Evolutionary conservation across 192 early-diverging fungal genomes (phyloP).

Genomic region (Pilaira anomala): DNA sequence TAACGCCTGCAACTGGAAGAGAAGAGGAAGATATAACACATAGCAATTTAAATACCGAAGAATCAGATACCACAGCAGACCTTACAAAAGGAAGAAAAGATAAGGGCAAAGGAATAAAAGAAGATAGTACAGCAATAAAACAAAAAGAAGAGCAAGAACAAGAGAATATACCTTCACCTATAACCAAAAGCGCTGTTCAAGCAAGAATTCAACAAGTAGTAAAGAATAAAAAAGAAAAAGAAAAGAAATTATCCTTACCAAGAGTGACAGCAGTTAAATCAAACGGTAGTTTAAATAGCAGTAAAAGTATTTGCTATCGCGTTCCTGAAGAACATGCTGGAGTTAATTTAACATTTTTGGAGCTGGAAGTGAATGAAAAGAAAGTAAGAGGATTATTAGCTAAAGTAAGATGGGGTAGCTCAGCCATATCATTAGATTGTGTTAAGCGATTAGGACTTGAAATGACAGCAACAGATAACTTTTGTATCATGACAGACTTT

Average conservation of each 20-base stretch:
- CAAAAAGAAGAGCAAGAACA: too few relatives aligned
- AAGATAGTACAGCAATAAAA: neutral
- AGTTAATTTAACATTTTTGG: slow-evolving; percentile 15
- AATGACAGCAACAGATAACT: neutral
- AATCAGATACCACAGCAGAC: neutral
- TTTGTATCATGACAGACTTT: neutral
- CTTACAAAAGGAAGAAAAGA: neutral
- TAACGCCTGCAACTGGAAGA: too few relatives aligned
- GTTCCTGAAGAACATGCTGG: slow-evolving; percentile 6
- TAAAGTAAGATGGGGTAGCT: slow-evolving; percentile 5
- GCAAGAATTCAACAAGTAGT: neutral
- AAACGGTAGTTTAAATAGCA: neutral
- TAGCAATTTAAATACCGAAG: neutral
- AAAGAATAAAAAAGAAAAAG: neutral
- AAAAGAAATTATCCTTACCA: neutral
- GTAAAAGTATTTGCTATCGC: slow-evolving; percentile 1
- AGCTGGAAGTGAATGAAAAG: slow-evolving; percentile 1
- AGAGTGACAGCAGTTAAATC: neutral
- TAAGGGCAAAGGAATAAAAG: neutral
- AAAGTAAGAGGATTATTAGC: slow-evolving; percentile 9
- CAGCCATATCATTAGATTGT: slow-evolving; percentile 8
- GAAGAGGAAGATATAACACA: too few relatives aligned
- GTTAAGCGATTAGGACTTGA: slow-evolving; percentile 1
- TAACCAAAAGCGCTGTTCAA: neutral
- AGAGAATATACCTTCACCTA: neutral